phyloP scores from a whole-genome alignment of 1,284 basidiomycete genomes.

The Fomitopsis betulina region DNA sequence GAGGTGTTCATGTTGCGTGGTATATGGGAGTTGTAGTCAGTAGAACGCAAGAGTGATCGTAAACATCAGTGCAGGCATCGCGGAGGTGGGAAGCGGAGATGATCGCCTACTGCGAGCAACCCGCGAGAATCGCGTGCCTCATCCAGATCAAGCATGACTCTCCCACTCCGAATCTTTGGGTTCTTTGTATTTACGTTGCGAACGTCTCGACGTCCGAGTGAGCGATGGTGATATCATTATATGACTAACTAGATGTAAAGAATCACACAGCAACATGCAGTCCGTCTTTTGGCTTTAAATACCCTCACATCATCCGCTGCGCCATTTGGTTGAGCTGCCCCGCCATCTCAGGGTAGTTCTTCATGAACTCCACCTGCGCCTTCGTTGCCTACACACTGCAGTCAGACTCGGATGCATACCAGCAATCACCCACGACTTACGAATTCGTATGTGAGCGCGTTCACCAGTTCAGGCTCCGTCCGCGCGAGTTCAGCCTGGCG shows the following conservation, averaged over 20 bases:
- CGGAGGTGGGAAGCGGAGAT: background rate
- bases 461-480: conserved; percentile 88
- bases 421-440: conserved; percentile 36
- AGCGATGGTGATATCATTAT: conserved; percentile 1
- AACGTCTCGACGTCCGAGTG: background rate
- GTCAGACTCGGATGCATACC: conserved; percentile 6
- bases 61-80: background rate
- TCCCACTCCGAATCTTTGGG: background rate
- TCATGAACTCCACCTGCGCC: conserved; percentile 79
- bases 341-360: conserved; percentile 82
- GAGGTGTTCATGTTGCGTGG: conserved; percentile 10
- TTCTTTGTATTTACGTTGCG: background rate
- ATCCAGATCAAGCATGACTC: background rate
- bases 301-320: conserved; percentile 19
- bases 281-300: background rate
- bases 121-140: background rate
- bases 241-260: background rate
- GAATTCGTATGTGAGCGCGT: conserved; percentile 86
- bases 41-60: background rate
- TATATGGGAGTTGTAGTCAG: background rate
- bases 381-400: conserved; percentile 56
- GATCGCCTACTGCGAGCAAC: background rate
- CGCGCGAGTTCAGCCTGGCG: conserved; percentile 83
- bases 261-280: background rate
- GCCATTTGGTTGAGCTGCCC: conserved; percentile 56